A percentile compares a stretch with the other conserved stretches of the same genome.
Evolutionary conservation across 176 grass and related monocot genomes (phyloP).

Genomic region (Aegilops tauschii): DNA sequence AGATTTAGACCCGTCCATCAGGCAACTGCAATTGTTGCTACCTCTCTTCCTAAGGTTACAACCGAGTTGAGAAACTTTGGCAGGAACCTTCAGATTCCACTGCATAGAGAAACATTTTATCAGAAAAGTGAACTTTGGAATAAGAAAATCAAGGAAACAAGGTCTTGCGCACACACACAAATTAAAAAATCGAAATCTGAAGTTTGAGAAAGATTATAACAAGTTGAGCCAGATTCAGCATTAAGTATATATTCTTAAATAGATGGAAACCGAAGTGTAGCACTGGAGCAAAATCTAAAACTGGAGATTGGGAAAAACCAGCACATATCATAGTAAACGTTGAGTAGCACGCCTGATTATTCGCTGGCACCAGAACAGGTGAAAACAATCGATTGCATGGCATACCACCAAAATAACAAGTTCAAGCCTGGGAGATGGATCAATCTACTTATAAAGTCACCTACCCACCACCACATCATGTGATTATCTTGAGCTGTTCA

Average conservation of each 20-base stretch:
- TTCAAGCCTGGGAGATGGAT: background rate
- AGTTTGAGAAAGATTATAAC: background rate
- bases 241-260: background rate
- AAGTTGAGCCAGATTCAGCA: background rate
- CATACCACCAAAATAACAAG: background rate
- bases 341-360: background rate
- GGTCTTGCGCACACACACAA: background rate
- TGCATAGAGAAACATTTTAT: slow-evolving; percentile 3
- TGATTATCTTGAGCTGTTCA: background rate
- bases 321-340: background rate
- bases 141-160: background rate
- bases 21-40: background rate
- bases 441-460: background rate
- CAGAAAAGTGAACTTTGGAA: background rate
- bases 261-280: background rate
- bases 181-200: background rate
- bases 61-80: background rate
- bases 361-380: background rate
- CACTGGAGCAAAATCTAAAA: background rate
- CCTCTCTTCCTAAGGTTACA: background rate
- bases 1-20: slow-evolving; percentile 35
- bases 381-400: background rate
- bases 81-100: slow-evolving; percentile 13
- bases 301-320: background rate
- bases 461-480: background rate